Percentiles rank a stretch among this genome's conserved stretches.
Evolutionary conservation across 306 rosid genomes (phyloP).

Genomic region (Inga laurina): DNA sequence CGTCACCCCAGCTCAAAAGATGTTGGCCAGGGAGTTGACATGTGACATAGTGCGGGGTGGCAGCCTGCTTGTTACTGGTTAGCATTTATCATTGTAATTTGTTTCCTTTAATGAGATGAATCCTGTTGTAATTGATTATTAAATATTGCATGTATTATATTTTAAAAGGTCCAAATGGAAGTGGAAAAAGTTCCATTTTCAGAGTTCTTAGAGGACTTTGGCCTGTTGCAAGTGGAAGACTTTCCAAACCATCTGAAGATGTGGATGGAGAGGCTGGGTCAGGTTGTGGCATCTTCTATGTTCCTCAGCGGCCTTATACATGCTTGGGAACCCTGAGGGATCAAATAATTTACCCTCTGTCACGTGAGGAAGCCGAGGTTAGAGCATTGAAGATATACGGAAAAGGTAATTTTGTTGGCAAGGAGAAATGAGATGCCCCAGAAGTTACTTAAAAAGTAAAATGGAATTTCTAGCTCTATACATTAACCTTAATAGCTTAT

Average conservation of each 20-base stretch:
- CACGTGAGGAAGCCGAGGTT: slow-evolving; percentile 77
- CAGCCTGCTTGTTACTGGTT: slow-evolving; percentile 97
- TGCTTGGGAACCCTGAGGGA: slow-evolving; percentile 97
- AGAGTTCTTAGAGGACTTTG: slow-evolving; percentile 96
- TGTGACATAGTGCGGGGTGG: slow-evolving; percentile 72
- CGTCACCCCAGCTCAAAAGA: slow-evolving; percentile 83
- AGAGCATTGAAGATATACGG: slow-evolving; percentile 59
- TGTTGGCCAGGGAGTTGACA: slow-evolving; percentile 85
- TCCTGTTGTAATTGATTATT: slow-evolving; percentile 24
- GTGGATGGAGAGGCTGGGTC: slow-evolving; percentile 55
- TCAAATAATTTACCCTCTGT: slow-evolving; percentile 96
- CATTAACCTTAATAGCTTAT: slow-evolving; percentile 22
- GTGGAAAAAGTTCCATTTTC: slow-evolving; percentile 98
- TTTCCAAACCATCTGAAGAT: slow-evolving; percentile 64
- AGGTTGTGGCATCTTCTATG: slow-evolving; percentile 79
- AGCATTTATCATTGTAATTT: slow-evolving; percentile 33
- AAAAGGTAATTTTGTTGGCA: slow-evolving; percentile 58
- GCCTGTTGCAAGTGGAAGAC: slow-evolving; percentile 81
- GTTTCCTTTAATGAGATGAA: slow-evolving; percentile 1
- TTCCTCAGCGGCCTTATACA: slow-evolving; percentile 97
- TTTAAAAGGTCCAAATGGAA: slow-evolving; percentile 91
- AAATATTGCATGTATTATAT: slow-evolving; percentile 26
- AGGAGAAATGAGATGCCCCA: slow-evolving; percentile 17
- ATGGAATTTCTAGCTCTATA: background rate
- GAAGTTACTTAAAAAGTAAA: slow-evolving; percentile 10